Evolutionary conservation across 179 eudicot genomes (phyloP).

Genomic region (Beta corolliflora): DNA sequence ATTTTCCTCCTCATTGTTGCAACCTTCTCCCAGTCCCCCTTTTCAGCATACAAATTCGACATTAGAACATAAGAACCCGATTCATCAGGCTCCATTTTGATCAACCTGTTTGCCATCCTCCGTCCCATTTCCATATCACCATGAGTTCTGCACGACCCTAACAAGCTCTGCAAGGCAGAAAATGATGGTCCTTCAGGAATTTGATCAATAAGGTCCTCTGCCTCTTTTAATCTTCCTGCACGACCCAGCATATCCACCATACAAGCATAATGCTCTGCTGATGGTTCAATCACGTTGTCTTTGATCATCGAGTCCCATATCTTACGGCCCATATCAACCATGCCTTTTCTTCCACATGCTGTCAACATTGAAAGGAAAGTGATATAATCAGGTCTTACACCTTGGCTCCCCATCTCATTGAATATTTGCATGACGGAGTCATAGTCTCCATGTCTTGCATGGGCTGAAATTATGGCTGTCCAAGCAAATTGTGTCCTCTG

Average conservation of each 20-base stretch:
- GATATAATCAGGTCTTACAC: slow-evolving; percentile 66
- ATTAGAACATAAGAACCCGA: slow-evolving; percentile 82
- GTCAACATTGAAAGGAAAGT: slow-evolving; percentile 81
- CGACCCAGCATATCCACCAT: slow-evolving; percentile 95
- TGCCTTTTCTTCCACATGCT: slow-evolving; percentile 84
- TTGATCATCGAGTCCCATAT: slow-evolving; percentile 69
- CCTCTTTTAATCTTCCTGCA: slow-evolving; percentile 79
- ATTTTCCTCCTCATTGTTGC: slow-evolving; percentile 68
- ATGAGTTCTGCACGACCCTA: slow-evolving; percentile 71
- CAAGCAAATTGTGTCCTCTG: slow-evolving; percentile 68
- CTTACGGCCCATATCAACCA: slow-evolving; percentile 69
- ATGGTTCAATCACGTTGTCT: slow-evolving; percentile 55
- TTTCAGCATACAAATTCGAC: slow-evolving; percentile 89
- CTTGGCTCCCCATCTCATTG: slow-evolving; percentile 53
- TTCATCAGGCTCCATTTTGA: slow-evolving; percentile 66
- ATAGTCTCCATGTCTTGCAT: slow-evolving; percentile 84
- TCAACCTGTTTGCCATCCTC: slow-evolving; percentile 53
- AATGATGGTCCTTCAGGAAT: slow-evolving; percentile 67
- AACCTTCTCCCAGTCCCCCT: slow-evolving; percentile 82
- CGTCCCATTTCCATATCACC: slow-evolving; percentile 71
- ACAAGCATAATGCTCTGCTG: slow-evolving; percentile 70
- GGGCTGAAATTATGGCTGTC: slow-evolving; percentile 90
- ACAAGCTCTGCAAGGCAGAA: slow-evolving; percentile 85
- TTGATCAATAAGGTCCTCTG: slow-evolving; percentile 57
- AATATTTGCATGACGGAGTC: slow-evolving; percentile 68